Conservation (phyloP, 805 yeast species). For the Candida silvatica region DNA sequence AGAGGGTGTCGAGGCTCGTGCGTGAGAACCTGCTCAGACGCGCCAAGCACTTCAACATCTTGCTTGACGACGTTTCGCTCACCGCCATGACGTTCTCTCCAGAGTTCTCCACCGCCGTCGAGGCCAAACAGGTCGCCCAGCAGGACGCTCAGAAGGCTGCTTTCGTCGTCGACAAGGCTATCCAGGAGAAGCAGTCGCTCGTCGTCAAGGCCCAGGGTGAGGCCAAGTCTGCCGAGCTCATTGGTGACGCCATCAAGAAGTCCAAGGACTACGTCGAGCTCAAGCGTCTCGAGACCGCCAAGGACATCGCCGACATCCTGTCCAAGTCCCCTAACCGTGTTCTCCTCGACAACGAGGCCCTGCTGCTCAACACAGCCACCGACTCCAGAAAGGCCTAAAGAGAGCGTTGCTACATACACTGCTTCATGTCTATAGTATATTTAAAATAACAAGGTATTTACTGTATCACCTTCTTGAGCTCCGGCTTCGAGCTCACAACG, state of each 20-base stretch:
- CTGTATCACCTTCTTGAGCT: conserved; percentile 35
- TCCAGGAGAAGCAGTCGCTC: conserved; percentile 95
- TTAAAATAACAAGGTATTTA: conserved; percentile 4
- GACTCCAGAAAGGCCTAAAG: conserved; percentile 48
- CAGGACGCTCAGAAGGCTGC: conserved; percentile 99
- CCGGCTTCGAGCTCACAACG: conserved; percentile 44
- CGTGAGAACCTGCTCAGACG: conserved; percentile 87
- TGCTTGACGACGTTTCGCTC: conserved; percentile 91
- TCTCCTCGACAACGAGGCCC: conserved; percentile 83
- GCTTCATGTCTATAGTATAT: neutral
- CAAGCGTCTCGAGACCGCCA: conserved; percentile 94
- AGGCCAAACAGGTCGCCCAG: conserved; percentile 98
- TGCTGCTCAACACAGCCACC: conserved; percentile 78
- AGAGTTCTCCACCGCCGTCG: conserved; percentile 95
- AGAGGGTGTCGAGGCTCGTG: conserved; percentile 83
- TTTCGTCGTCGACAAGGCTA: conserved; percentile 91
- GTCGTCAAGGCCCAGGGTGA: conserved; percentile 98
- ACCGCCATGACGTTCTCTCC: conserved; percentile 97
- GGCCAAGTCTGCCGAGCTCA: conserved; percentile 94
- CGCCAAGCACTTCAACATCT: conserved; percentile 80
- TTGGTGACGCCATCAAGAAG: conserved; percentile 98
- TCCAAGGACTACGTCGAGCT: conserved; percentile 93
- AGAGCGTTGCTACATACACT: conserved; percentile 5
- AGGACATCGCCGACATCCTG: conserved; percentile 84
- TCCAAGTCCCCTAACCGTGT: conserved; percentile 87